A percentile compares a stretch with the other conserved stretches of the same genome.
Evolutionary conservation across 2,329 filamentous ascomycete genomes (phyloP).

Genomic region (Helminthosporium solani): DNA sequence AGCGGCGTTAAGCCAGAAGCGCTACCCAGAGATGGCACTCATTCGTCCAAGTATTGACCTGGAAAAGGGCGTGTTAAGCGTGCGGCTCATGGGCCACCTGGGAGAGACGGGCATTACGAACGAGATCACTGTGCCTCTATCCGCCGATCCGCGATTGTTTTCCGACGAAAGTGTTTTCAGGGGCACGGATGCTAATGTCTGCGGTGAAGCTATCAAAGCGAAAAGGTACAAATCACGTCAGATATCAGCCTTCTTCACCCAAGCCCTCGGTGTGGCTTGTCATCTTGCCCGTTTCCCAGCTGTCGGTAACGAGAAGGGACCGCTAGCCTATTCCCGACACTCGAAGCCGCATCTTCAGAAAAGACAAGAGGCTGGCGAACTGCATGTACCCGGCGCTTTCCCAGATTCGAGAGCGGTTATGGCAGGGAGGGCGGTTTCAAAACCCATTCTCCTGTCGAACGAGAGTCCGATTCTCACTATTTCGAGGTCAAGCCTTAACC

Average conservation of each 20-base stretch:
- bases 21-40: slow-evolving; percentile 83
- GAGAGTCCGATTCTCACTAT: slow-evolving; percentile 91
- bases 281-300: slow-evolving; percentile 80
- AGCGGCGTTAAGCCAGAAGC: slow-evolving; percentile 83
- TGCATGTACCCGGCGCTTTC: slow-evolving; percentile 56
- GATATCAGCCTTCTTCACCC: slow-evolving; percentile 76
- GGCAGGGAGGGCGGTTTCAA: slow-evolving; percentile 53
- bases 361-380: slow-evolving; percentile 30
- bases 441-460: slow-evolving; percentile 79
- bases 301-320: slow-evolving; percentile 50
- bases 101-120: slow-evolving; percentile 32
- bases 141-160: slow-evolving; percentile 64
- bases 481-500: slow-evolving; percentile 74
- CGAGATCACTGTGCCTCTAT: slow-evolving; percentile 58
- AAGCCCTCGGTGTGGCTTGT: slow-evolving; percentile 74
- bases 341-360: slow-evolving; percentile 70
- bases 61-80: slow-evolving; percentile 61
- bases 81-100: slow-evolving; percentile 54
- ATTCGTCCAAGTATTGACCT: slow-evolving; percentile 76
- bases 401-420: slow-evolving; percentile 46
- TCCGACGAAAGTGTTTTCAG: slow-evolving; percentile 42
- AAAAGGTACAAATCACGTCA: slow-evolving; percentile 66
- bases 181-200: slow-evolving; percentile 66
- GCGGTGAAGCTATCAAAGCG: slow-evolving; percentile 74
- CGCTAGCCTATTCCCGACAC: slow-evolving; percentile 62